Evolutionary conservation across 2,329 filamentous ascomycete species (phyloP).

Genomic region (Aspergillus uvarum): DNA sequence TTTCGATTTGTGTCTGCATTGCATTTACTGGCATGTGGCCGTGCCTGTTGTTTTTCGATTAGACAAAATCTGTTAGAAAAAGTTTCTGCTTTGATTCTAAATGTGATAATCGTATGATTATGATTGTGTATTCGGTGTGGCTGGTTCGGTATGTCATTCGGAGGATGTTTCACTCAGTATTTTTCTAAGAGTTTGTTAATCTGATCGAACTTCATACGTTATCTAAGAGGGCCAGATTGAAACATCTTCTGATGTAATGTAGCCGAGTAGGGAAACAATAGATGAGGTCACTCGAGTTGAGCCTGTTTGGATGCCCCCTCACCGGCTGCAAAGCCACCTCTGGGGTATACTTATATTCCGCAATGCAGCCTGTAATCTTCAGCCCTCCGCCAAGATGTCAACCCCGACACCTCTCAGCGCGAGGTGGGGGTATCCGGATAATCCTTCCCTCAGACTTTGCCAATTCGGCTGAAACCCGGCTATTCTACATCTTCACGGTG

Average conservation of each 20-base stretch:
- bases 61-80: slow-evolving; percentile 30
- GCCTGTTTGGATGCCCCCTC: too few species aligned
- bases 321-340: too few species aligned
- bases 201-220: too few species aligned
- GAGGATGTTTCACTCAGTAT: too few species aligned
- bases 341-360: neutral
- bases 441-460: neutral
- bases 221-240: too few species aligned
- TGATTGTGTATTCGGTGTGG: too few species aligned
- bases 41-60: slow-evolving; percentile 12
- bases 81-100: slow-evolving; percentile 13
- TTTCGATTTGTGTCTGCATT: slow-evolving; percentile 21
- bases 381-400: neutral
- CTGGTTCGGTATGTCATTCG: too few species aligned
- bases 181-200: too few species aligned
- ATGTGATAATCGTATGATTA: neutral
- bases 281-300: too few species aligned
- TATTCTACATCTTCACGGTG: neutral
- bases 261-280: too few species aligned
- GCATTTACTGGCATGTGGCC: slow-evolving; percentile 18
- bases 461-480: neutral
- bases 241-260: too few species aligned
- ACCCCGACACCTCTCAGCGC: neutral
- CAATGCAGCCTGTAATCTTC: neutral
- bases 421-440: neutral